phyloP scores from a whole-genome alignment of 495 filamentous ascomycete genomes.

The Tuber borchii region DNA sequence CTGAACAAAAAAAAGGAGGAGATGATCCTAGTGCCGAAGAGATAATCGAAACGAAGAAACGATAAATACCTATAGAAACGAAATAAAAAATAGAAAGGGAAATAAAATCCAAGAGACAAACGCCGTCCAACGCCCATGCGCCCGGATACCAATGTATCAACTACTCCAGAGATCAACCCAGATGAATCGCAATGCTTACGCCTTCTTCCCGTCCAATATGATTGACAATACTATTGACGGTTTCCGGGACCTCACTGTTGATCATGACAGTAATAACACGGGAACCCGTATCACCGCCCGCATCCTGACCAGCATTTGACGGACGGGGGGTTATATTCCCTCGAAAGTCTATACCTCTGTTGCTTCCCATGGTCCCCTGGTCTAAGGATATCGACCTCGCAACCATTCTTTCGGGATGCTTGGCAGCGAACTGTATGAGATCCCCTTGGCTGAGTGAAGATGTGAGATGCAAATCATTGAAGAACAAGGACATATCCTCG shows the following conservation, averaged over 20 bases:
- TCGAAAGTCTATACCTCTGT: slow-evolving; percentile 8
- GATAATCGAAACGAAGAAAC: not conserved
- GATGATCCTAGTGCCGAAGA: not conserved
- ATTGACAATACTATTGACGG: slow-evolving; percentile 34
- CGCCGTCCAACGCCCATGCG: slow-evolving; percentile 10
- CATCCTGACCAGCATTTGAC: slow-evolving; percentile 5
- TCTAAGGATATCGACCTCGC: slow-evolving; percentile 21
- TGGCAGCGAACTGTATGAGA: slow-evolving; percentile 14
- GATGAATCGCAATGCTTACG: slow-evolving; percentile 33
- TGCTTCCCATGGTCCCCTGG: slow-evolving; percentile 11
- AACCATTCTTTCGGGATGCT: slow-evolving; percentile 17
- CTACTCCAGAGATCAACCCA: slow-evolving; percentile 10
- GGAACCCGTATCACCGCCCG: slow-evolving; percentile 7
- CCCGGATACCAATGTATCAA: not conserved
- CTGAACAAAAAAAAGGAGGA: not conserved
- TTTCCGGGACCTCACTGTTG: slow-evolving; percentile 33
- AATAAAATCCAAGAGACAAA: slow-evolving; percentile 6
- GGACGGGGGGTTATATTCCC: not conserved
- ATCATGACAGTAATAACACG: slow-evolving; percentile 31
- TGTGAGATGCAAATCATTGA: slow-evolving; percentile 27
- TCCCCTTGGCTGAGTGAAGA: slow-evolving; percentile 14
- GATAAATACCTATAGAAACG: not conserved
- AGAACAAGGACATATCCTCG: slow-evolving; percentile 33
- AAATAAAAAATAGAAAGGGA: not conserved
- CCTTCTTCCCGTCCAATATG: slow-evolving; percentile 31